These are phyloP conservation scores for Macrolepiota fuliginosa DNA, from an alignment of 768 basidiomycete species.

Conservation along the genomic window DNA sequence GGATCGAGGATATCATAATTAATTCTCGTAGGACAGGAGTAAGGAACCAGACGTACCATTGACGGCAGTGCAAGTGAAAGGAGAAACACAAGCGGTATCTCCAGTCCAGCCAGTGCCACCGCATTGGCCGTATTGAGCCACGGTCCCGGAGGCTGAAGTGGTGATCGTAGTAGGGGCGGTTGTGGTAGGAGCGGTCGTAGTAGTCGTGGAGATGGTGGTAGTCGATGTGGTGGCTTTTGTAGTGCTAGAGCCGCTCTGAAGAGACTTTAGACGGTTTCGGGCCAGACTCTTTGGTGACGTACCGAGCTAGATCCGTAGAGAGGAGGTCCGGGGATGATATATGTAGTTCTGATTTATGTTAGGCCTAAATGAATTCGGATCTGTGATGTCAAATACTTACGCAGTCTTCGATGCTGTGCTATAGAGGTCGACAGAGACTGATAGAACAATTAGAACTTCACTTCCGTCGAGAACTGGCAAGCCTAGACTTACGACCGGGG, in stretches of 20 bases:
- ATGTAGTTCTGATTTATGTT: slow-evolving; percentile 27
- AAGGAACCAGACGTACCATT: slow-evolving; percentile 25
- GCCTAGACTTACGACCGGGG: slow-evolving; percentile 34
- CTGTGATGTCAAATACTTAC: not conserved
- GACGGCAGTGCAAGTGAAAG: slow-evolving; percentile 32
- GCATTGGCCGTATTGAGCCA: slow-evolving; percentile 40
- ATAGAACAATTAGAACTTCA: slow-evolving; percentile 18
- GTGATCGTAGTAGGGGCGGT: slow-evolving; percentile 17
- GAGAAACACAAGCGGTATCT: slow-evolving; percentile 33
- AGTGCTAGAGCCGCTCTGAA: not conserved
- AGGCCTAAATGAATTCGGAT: not conserved
- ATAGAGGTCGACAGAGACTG: slow-evolving; percentile 41
- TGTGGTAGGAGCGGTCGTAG: slow-evolving; percentile 19
- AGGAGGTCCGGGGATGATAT: slow-evolving; percentile 43
- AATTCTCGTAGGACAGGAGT: not conserved
- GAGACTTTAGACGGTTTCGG: not conserved
- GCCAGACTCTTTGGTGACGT: not conserved
- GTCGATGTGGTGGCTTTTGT: not conserved
- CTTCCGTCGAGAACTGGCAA: not conserved
- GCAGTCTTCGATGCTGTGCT: slow-evolving; percentile 32
- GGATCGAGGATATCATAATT: not conserved
- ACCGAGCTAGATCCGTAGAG: slow-evolving; percentile 38
- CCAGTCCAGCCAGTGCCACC: slow-evolving; percentile 41
- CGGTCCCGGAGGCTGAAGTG: slow-evolving; percentile 23
- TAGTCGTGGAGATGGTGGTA: slow-evolving; percentile 10